A percentile compares a stretch with the other conserved stretches of the same genome.
Conservation (phyloP, 805 yeast genomes). For the Groenewaldozyma tartarivorans region DNA sequence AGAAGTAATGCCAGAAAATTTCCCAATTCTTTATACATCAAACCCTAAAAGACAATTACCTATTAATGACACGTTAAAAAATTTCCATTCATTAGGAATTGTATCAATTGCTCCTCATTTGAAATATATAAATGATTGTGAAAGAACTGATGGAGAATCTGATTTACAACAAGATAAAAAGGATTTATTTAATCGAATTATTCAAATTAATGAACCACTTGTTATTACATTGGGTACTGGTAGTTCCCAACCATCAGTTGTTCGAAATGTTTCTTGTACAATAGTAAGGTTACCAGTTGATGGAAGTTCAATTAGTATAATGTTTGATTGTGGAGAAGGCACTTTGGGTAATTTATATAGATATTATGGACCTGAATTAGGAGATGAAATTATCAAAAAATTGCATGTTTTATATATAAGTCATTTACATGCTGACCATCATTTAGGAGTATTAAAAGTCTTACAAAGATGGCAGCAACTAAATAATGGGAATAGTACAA, state of each 20-base stretch:
- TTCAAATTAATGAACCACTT: slow-evolving; percentile 36
- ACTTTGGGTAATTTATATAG: slow-evolving; percentile 67
- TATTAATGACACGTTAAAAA: not conserved
- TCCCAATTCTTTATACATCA: slow-evolving; percentile 15
- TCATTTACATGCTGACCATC: slow-evolving; percentile 97
- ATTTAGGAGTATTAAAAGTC: slow-evolving; percentile 68
- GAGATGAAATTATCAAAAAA: slow-evolving; percentile 43
- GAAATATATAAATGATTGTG: not conserved
- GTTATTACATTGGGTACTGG: slow-evolving; percentile 85
- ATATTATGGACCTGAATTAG: slow-evolving; percentile 41
- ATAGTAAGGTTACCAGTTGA: slow-evolving; percentile 43
- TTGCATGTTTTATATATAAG: slow-evolving; percentile 60
- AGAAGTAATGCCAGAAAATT: slow-evolving; percentile 23
- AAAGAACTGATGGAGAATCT: not conserved
- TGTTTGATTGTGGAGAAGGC: slow-evolving; percentile 95
- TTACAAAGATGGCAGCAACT: slow-evolving; percentile 51
- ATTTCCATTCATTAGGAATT: slow-evolving; percentile 1
- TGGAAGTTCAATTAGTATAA: slow-evolving; percentile 25
- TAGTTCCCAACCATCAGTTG: slow-evolving; percentile 76
- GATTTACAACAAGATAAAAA: not conserved
- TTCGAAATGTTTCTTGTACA: slow-evolving; percentile 78
- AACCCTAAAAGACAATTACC: slow-evolving; percentile 14
- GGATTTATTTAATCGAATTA: no score
- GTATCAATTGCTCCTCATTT: slow-evolving; percentile 5
- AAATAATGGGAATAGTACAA: slow-evolving; percentile 10